Percentiles rank a stretch among this genome's conserved stretches.
phyloP scores from a whole-genome alignment of 768 basidiomycete species.

The Macrolepiota dolichaula region DNA sequence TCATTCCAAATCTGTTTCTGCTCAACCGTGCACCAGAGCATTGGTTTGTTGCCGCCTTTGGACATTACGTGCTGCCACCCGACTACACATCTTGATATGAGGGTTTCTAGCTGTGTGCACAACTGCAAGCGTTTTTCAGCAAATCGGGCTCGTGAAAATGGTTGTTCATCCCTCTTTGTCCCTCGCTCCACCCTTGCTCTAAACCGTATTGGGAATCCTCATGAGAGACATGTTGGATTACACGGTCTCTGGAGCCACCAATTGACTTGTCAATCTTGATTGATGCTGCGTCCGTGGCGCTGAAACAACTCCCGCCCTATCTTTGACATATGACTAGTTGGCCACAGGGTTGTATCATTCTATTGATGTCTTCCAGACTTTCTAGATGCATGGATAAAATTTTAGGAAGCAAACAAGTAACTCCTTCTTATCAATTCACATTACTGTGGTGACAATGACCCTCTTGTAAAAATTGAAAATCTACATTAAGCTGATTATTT shows the following conservation, averaged over 20 bases:
- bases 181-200: too few relatives aligned
- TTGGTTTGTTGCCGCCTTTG: not conserved
- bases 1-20: too few relatives aligned
- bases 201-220: too few relatives aligned
- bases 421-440: not conserved
- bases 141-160: too few relatives aligned
- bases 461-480: too few relatives aligned
- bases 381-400: not conserved
- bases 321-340: not conserved
- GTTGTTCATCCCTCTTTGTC: too few relatives aligned
- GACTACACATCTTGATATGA: too few relatives aligned
- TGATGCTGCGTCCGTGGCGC: not conserved
- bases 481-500: not conserved
- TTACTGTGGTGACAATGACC: not conserved
- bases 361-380: not conserved
- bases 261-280: not conserved
- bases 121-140: too few relatives aligned
- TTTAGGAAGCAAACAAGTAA: not conserved
- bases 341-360: not conserved
- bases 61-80: too few relatives aligned
- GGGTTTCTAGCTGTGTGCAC: too few relatives aligned
- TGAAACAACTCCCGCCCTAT: not conserved
- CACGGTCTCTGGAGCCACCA: too few relatives aligned
- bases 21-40: not conserved
- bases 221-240: too few relatives aligned